Evolutionary conservation across 352 stramenopile genomes (phyloP).

Genomic region (Pythium coloratum): DNA sequence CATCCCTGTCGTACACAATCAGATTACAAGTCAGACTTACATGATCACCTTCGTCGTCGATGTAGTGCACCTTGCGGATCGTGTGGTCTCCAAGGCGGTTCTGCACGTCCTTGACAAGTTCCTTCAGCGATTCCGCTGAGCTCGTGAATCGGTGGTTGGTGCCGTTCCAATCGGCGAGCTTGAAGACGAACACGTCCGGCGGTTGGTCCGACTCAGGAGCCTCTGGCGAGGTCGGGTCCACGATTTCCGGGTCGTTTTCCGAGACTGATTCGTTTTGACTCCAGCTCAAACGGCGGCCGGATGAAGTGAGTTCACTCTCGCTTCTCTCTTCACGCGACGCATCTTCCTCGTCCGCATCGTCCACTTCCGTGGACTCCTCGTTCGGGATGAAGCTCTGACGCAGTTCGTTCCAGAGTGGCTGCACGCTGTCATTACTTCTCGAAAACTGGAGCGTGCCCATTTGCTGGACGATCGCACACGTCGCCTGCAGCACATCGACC

Average conservation of each 20-base stretch:
- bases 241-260: constrained; percentile 9
- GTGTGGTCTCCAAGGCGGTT: constrained; percentile 72
- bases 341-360: constrained; percentile 38
- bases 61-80: constrained; percentile 75
- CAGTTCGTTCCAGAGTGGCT: constrained; percentile 79
- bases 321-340: constrained; percentile 30
- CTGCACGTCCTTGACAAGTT: constrained; percentile 71
- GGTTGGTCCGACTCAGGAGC: constrained; percentile 26
- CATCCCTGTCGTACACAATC: neutral
- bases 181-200: constrained; percentile 77
- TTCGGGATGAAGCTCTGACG: constrained; percentile 49
- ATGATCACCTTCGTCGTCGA: constrained; percentile 83
- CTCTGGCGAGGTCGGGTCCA: constrained; percentile 29
- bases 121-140: constrained; percentile 70
- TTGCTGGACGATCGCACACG: constrained; percentile 85
- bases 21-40: constrained; percentile 27
- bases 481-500: constrained; percentile 96
- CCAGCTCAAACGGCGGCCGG: constrained; percentile 16
- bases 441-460: constrained; percentile 75
- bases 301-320: constrained; percentile 15
- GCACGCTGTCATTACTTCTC: constrained; percentile 57
- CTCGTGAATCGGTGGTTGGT: constrained; percentile 87
- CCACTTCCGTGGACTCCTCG: constrained; percentile 38
- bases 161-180: constrained; percentile 77
- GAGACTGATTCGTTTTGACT: constrained; percentile 6